A percentile compares a stretch with the other conserved stretches of the same genome.
Conservation (phyloP, 306 rosid genomes). For the Luffa aegyptiaca region DNA sequence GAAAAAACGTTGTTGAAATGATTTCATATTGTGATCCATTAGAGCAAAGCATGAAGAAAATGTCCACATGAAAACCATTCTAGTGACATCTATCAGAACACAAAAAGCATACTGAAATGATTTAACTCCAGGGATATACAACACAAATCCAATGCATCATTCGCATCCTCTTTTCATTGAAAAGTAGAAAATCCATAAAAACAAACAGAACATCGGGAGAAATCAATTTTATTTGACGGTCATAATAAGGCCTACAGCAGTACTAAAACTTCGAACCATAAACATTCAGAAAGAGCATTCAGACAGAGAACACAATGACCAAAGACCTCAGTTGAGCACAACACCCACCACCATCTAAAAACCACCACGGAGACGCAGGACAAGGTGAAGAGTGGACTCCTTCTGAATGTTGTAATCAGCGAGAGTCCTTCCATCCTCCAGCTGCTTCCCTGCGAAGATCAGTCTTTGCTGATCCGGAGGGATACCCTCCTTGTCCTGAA, state of each 20-base stretch:
- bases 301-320: not conserved
- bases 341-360: not conserved
- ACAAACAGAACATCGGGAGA: not conserved
- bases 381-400: not conserved
- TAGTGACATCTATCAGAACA: not conserved
- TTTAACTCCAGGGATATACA: not conserved
- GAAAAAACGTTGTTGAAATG: no score
- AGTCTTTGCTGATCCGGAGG: constrained; percentile 6
- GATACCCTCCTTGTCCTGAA: constrained; percentile 8
- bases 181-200: not conserved
- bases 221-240: not conserved
- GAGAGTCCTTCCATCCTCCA: constrained; percentile 7
- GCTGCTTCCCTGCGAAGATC: constrained; percentile 1
- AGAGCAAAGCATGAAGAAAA: no score
- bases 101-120: not conserved
- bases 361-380: constrained; percentile 8
- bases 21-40: no score
- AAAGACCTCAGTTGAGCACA: not conserved
- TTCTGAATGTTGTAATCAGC: constrained; percentile 10
- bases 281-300: not conserved
- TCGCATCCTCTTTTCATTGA: not conserved
- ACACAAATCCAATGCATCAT: not conserved
- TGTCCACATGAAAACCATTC: not conserved
- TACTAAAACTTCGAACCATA: not conserved
- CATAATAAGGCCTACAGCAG: not conserved